Evolutionary conservation across 2,329 filamentous ascomycete genomes (phyloP).

Genomic region (Sclerotinia spermophila): DNA sequence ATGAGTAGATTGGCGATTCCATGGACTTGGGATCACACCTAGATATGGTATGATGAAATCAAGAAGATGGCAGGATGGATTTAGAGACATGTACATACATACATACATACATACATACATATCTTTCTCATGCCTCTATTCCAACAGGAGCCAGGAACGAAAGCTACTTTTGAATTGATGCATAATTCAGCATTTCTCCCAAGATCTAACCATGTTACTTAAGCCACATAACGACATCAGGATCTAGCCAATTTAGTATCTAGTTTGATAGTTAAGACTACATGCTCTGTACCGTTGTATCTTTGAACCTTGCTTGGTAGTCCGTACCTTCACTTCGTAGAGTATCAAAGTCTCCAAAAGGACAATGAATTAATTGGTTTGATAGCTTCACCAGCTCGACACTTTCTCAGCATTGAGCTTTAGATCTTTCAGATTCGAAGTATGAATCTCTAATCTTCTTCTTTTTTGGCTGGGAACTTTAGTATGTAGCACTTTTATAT

Average conservation of each 20-base stretch:
- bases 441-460: not conserved
- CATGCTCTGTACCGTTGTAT: too few relatives aligned
- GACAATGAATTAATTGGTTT: not conserved
- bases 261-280: not conserved
- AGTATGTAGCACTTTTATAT: not conserved
- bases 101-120: too few relatives aligned
- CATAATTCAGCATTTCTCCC: not conserved
- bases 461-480: not conserved
- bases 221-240: slow-evolving; percentile 8
- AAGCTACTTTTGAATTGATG: not conserved
- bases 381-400: not conserved
- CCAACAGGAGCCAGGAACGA: not conserved
- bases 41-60: not conserved
- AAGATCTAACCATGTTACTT: slow-evolving; percentile 1
- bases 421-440: not conserved
- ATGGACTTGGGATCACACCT: not conserved
- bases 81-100: not conserved
- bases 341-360: not conserved
- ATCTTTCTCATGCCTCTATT: not conserved
- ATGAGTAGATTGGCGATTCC: not conserved
- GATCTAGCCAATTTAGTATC: not conserved
- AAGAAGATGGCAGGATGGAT: not conserved
- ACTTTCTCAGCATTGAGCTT: not conserved
- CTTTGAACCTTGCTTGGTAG: not conserved
- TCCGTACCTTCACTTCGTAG: not conserved